phyloP scores from a whole-genome alignment of 2,329 filamentous ascomycete species.

The Arthrocladium fulminans region DNA sequence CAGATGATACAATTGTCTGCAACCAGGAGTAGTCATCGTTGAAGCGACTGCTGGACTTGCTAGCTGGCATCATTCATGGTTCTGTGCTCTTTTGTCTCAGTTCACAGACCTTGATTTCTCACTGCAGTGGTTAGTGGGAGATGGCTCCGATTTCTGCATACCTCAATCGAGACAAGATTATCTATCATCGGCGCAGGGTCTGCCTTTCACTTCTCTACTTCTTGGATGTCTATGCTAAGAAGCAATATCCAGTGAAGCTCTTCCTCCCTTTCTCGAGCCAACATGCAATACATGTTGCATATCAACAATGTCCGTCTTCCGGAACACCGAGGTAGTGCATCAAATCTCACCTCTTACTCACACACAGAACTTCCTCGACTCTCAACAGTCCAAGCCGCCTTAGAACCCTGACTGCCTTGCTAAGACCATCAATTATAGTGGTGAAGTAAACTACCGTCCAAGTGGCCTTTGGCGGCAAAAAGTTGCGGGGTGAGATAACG shows the following conservation, averaged over 20 bases:
- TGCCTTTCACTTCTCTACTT: slow-evolving; percentile 19
- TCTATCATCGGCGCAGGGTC: slow-evolving; percentile 48
- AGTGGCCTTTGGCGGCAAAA: too few relatives aligned
- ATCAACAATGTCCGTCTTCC: slow-evolving; percentile 34
- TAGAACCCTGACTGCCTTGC: slow-evolving; percentile 45
- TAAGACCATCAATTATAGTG: slow-evolving; percentile 54
- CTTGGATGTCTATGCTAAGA: slow-evolving; percentile 27
- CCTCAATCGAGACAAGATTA: slow-evolving; percentile 41
- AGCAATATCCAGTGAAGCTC: slow-evolving; percentile 52
- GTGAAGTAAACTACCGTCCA: slow-evolving; percentile 57
- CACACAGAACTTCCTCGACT: slow-evolving; percentile 27
- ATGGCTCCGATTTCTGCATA: slow-evolving; percentile 42
- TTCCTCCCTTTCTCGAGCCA: slow-evolving; percentile 56
- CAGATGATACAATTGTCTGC: slow-evolving; percentile 47
- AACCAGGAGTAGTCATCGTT: slow-evolving; percentile 63
- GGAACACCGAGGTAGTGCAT: slow-evolving; percentile 36
- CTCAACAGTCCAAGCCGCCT: slow-evolving; percentile 25
- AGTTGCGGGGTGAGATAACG: too few relatives aligned
- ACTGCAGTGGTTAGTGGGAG: slow-evolving; percentile 57
- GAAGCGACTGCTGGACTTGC: slow-evolving; percentile 69
- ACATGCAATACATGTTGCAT: slow-evolving; percentile 44
- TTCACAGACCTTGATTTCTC: slow-evolving; percentile 61
- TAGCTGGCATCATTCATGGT: slow-evolving; percentile 45
- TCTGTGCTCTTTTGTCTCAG: slow-evolving; percentile 52
- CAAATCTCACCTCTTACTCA: slow-evolving; percentile 29